Evolutionary conservation across 805 yeast genomes (phyloP).

Genomic region (Tetrapisispora arboricola): DNA sequence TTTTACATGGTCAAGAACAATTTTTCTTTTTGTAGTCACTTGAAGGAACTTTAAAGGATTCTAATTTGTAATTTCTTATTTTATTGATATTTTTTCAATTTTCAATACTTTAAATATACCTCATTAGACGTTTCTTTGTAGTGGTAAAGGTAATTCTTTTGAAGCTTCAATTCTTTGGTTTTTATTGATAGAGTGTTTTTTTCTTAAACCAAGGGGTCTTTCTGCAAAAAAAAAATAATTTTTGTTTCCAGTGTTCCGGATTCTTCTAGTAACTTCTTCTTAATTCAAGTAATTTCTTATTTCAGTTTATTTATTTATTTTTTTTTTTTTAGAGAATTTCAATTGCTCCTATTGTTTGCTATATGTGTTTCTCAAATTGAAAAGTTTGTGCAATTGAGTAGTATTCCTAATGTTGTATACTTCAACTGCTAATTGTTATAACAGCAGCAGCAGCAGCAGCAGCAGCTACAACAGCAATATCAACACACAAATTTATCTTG

Average conservation of each 20-base stretch:
- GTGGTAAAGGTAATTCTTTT: too few species aligned
- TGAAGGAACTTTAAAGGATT: not conserved
- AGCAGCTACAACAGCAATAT: too few species aligned
- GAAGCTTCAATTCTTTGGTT: not conserved
- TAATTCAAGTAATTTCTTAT: not conserved
- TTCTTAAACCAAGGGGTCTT: not conserved
- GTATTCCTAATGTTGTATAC: too few species aligned
- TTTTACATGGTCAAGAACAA: not conserved
- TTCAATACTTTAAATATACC: too few species aligned
- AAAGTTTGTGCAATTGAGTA: too few species aligned
- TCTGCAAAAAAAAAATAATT: too few species aligned
- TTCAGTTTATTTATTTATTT: not conserved
- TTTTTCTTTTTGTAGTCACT: not conserved
- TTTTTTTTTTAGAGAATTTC: not conserved
- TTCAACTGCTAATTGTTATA: too few species aligned
- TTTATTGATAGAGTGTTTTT: too few species aligned
- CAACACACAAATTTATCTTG: not conserved
- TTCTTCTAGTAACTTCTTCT: not conserved
- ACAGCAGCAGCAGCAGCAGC: too few species aligned
- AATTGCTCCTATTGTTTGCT: not conserved
- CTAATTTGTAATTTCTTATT: not conserved
- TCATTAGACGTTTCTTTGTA: too few species aligned
- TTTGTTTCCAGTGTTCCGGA: not conserved
- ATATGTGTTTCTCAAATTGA: too few species aligned
- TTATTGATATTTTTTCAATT: too few species aligned